These are phyloP conservation scores for Aechmea fasciata DNA, from an alignment of 176 grass and related monocot genomes.

Conservation along the genomic window DNA sequence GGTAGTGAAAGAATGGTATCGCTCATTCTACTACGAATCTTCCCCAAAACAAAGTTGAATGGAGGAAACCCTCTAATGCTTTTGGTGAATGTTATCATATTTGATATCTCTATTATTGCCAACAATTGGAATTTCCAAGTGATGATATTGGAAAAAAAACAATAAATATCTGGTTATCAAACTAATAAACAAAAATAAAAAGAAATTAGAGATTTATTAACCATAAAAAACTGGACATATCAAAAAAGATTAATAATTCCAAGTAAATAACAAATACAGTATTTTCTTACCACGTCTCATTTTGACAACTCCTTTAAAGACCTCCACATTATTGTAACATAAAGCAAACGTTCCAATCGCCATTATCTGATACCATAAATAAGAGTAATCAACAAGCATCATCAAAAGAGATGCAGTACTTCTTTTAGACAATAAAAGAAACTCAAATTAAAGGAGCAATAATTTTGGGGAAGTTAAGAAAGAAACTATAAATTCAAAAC, in stretches of 20 bases:
- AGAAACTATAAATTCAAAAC: constrained; percentile 6
- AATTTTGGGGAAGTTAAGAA: neutral
- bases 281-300: constrained; percentile 92
- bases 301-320: constrained; percentile 88
- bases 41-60: too few relatives aligned
- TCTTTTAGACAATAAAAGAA: constrained; percentile 1
- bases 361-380: constrained; percentile 70
- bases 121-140: neutral
- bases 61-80: too few relatives aligned
- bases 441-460: neutral
- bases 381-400: neutral
- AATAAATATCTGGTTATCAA: neutral
- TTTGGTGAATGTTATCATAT: too few relatives aligned
- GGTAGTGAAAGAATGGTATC: too few relatives aligned
- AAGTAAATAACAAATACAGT: neutral
- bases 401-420: constrained; percentile 1
- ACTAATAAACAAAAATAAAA: neutral
- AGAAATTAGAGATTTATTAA: constrained; percentile 3
- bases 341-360: constrained; percentile 84
- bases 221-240: neutral
- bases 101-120: too few relatives aligned
- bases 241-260: neutral
- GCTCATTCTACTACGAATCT: too few relatives aligned
- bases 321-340: constrained; percentile 89
- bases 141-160: neutral